phyloP scores from a whole-genome alignment of 2,329 filamentous ascomycete genomes.

The Tolypocladium capitatum region DNA sequence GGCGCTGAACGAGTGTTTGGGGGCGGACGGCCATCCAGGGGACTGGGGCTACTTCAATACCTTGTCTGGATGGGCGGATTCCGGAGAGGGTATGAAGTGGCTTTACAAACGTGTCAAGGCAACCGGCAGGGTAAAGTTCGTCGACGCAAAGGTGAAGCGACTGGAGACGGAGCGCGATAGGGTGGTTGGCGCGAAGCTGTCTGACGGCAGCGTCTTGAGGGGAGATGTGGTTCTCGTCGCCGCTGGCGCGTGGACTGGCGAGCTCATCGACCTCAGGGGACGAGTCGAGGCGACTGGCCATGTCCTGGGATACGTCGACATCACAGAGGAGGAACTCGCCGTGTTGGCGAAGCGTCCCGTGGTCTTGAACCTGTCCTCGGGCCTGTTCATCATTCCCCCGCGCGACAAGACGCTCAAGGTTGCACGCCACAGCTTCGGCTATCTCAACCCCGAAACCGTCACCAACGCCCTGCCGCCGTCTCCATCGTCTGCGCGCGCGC shows the following conservation, averaged over 20 bases:
- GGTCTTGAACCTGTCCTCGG: conserved; percentile 55
- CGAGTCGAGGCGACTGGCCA: conserved; percentile 73
- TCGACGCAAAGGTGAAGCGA: conserved; percentile 33
- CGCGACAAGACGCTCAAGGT: conserved; percentile 49
- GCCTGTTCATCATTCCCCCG: conserved; percentile 65
- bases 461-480: conserved; percentile 19
- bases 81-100: conserved; percentile 55
- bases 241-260: conserved; percentile 75
- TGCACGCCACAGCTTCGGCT: conserved; percentile 57
- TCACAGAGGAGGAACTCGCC: conserved; percentile 59
- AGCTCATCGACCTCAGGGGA: conserved; percentile 64
- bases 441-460: conserved; percentile 37
- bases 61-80: conserved; percentile 69
- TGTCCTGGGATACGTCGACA: conserved; percentile 60
- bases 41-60: conserved; percentile 63
- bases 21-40: conserved; percentile 39
- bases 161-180: conserved; percentile 25
- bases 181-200: conserved; percentile 39
- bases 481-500: conserved; percentile 10
- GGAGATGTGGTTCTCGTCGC: conserved; percentile 70
- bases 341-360: conserved; percentile 55
- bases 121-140: conserved; percentile 41
- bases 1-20: conserved; percentile 30
- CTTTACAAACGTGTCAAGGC: conserved; percentile 40
- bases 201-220: conserved; percentile 22